phyloP scores from a whole-genome alignment of 176 grass and related monocot genomes.

The Tuctoria greenei region DNA sequence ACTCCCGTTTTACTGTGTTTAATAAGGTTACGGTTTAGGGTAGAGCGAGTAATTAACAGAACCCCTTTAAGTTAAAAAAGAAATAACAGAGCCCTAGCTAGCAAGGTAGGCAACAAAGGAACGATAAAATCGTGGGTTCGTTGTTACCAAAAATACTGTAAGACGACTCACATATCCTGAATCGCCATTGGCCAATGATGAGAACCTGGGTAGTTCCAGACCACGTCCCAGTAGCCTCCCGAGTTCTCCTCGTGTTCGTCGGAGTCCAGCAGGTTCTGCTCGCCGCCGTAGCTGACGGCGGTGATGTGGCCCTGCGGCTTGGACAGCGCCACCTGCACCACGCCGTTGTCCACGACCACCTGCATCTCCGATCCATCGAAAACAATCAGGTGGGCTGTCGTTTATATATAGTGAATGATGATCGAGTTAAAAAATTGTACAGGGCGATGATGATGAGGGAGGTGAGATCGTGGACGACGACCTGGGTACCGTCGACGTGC shows the following conservation, averaged over 20 bases:
- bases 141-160: too few relatives aligned
- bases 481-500: background rate
- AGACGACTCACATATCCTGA: conserved; percentile 52
- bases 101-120: too few relatives aligned
- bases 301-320: conserved; percentile 57
- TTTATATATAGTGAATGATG: background rate
- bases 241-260: background rate
- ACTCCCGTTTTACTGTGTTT: too few relatives aligned
- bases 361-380: conserved; percentile 2
- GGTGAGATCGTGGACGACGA: background rate
- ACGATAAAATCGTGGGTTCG: too few relatives aligned
- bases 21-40: too few relatives aligned
- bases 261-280: conserved; percentile 43
- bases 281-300: conserved; percentile 49
- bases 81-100: too few relatives aligned
- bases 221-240: conserved; percentile 69
- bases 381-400: background rate
- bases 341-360: conserved; percentile 69
- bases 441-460: too few relatives aligned
- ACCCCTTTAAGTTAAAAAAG: too few relatives aligned
- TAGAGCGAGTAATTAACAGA: too few relatives aligned
- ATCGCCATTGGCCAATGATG: conserved; percentile 6
- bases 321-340: conserved; percentile 60
- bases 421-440: too few relatives aligned
- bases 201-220: conserved; percentile 43